Evolutionary conservation across 2,329 filamentous ascomycete genomes (phyloP), one percentile per base, ranked within the genome.

Genomic region (Botrytis hyacinthi): DNA sequence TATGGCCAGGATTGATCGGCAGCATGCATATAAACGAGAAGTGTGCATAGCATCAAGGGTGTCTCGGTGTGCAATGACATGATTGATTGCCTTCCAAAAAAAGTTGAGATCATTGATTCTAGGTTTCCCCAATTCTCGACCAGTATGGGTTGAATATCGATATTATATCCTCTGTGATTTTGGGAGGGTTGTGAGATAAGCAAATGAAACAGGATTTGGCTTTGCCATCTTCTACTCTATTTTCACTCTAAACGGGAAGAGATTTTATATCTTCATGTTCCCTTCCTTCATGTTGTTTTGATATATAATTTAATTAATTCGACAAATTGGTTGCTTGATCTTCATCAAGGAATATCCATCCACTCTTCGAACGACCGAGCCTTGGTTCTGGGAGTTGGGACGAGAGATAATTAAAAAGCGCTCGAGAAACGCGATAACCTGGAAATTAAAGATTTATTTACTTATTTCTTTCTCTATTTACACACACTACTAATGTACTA

Each of bases 11-110:
- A 70, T 70, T 51, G 61, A 72, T 72, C 70, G 46, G 70, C 70
- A 67, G 14, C 42, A 44, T 67, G 70, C 61, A 72, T 67, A 18
- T 59, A 72, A 67, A 72, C 61, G 70, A 72, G 70, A 46, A 72
- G 66, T 29, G 8, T 72, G 61, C 70, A 72, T 62, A 29, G 51
- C 51, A 57, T 57, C 51, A 29, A 57, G 51, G n/a, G 51, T 57
- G n/a, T 29, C 51, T 57, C 51, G 62, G 42, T 46, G 62, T 18
- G 40, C 18, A 54, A 67, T 51, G 51, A 57, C n/a, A 29, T 46
- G 26, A 59, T 59, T 63, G 69, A 61, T 71, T 66, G 70, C 51
- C 57, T 35, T 29, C 67, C 26, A 20, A 66, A 57, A 63, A 71
- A 65, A 40, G 70, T 42, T 57, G 48, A 68, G 48, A 68, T 69